Evolutionary conservation across 116 monocot species (phyloP), one percentile per base, ranked within the genome.

Genomic region (Phalaenopsis hybrid): DNA sequence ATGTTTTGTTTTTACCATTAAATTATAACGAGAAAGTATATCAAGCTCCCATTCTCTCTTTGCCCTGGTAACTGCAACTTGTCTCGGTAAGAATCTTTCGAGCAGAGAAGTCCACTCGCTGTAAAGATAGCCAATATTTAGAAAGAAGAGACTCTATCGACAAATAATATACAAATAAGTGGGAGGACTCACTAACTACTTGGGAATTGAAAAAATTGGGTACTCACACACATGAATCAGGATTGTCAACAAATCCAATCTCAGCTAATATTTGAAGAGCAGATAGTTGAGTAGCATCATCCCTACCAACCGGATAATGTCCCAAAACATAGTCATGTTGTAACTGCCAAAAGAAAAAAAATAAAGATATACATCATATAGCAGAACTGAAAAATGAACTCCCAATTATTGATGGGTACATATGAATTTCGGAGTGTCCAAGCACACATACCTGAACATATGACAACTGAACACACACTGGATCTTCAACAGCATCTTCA

Each of bases 261-360:
- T 99, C 99, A 82, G 92, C 92, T 44, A 99, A 81, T 79, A 99
- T 95, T 81, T 99, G 99, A 79, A 99, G 87, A 49, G 95, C 95
- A 67, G 95, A 89, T 1, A 99, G 87, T 77, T 95, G 92, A 28
- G 99, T 93, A 80, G 99, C 99, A 92, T 95, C 95, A 87, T 99
- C 95, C 73, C 95, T 89, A 57, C 92, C 92, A 82, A 99, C 99
- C 6, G 99, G 99, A 89, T 99, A 99, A 82, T 93, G 95, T 82
- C 95, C 99, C 75, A 91, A 87, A 74, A 95, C 93, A 79, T 99
- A 99, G 85, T 99, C 99, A 85, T 99, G 95, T 86, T 99, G 99
- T 43, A 99, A 85, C 99, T 99, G 87, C 79, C 63, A 81, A 41
- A 37, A 37, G 37, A 3, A 83, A 80, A 46, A 37, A 77, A 51